Evolutionary conservation across 2,329 filamentous ascomycete species (phyloP), one percentile per base, ranked within the genome.

Genomic region (Dothideomycetes sp.): DNA sequence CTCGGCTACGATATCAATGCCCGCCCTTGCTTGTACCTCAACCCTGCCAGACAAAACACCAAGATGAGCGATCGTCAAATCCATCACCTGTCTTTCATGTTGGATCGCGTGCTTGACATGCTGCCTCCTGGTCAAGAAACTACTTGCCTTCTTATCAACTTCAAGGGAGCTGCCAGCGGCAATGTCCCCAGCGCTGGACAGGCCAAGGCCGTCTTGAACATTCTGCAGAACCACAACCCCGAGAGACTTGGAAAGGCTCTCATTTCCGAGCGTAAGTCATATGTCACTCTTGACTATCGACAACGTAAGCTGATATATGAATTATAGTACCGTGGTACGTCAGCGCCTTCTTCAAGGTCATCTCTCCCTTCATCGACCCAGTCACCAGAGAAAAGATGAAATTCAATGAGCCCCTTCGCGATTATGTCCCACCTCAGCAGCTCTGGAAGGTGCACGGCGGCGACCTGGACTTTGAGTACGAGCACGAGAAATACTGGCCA

Each of bases 351-450:
- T 94, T 96, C 73, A 95, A 94, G 64, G 68, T 95, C 52, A 88
- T 98, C 63, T 87, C 79, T 4, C 87, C 89, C 30, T 95, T 98
- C 64, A 94, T 98, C 64, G 91, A 98, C 62, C 91, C 91, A 5
- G 68, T 88, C 52, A 98, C 91, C 8, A 79, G 84, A 43, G 79
- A 91, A 55, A 98, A 98, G 70, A 79, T 98, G 66, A 93, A 91
- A 67, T 95, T 94, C 72, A 95, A 96, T 68, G 87, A 94, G 60
- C 83, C 93, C 56, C 79, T 94, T 68, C 73, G 72, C 50, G 69
- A 83, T 49, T 86, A 87, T 58, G 81, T 98, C 15, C 87, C 87
- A 4, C 63, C 78, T 5, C 71, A 80, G 52, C 89, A 96, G 59
- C 75, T 98, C 38, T 83, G 86, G 79, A 81, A 78, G 52, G 71